Evolutionary conservation across 306 rosid species (phyloP), one percentile per base, ranked within the genome.

Genomic region (Prunus mongolica): DNA sequence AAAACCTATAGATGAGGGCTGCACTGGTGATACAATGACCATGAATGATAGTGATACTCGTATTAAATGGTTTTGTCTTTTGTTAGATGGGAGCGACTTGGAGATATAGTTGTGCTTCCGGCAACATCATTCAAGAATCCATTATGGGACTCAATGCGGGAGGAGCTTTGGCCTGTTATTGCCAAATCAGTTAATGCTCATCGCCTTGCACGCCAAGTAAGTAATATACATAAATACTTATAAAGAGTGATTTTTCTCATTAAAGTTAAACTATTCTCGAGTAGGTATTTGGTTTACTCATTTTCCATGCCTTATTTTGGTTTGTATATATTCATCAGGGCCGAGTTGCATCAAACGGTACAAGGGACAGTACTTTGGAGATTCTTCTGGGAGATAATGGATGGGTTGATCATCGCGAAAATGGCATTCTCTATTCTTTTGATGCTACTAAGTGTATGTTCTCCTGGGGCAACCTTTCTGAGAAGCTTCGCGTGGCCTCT

Each of bases 401-500:
- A 58, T 95, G 99, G 99, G 97, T 92, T 80, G 88, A 87, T 65
- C 99, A 92, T 82, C 81, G 91, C 8, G 99, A 95, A 84, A 92
- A 92, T 86, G 97, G 96, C 83, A 86, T 95, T 63, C 46, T 85
- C 67, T 92, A 90, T 87, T 92, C 96, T 77, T 95, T 95, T 78
- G 90, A 92, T 81, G 86, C 92, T 71, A 88, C 92, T 20, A 95
- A 88, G 88, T 92, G 99, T 85, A 95, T 92, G 97, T 95, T 95
- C 86, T 95, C 97, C 57, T 95, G 99, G 97, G 99, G 97, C 15
- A 95, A 92, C 88, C 93, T 90, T 72, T 95, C 97, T 65, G 99
- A 92, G 89, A 89, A 90, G 82, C 89, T 87, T 45, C 92, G 99
- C 45, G 92, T 95, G 97, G 92, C 84, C 71, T 84, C 14, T 56